A percentile compares a stretch with the other conserved stretches of the same genome.
Conservation (phyloP, 208 protist genomes). For the Leishmania guyanensis region DNA sequence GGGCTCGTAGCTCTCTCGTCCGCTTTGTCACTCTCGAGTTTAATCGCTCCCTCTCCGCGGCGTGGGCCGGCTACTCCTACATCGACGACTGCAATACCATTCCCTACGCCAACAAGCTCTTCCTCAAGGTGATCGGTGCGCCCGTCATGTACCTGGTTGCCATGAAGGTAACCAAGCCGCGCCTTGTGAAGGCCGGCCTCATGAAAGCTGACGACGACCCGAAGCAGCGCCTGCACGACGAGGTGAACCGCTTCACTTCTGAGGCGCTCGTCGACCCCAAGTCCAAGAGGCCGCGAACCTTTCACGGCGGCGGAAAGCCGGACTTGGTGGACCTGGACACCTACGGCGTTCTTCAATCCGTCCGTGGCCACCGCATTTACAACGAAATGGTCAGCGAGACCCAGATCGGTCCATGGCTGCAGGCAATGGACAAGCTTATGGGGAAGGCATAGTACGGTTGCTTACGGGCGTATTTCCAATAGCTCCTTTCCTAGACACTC, state of each 20-base stretch:
- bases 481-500: not conserved
- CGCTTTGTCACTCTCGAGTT: conserved; percentile 87
- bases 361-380: conserved; percentile 86
- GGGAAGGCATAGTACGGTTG: conserved; percentile 26
- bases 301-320: conserved; percentile 85
- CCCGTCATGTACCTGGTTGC: conserved; percentile 92
- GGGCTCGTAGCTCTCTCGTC: conserved; percentile 81
- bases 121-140: conserved; percentile 88
- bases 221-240: conserved; percentile 56
- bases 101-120: conserved; percentile 85
- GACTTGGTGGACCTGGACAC: conserved; percentile 88
- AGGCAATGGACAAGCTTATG: conserved; percentile 52
- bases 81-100: conserved; percentile 90
- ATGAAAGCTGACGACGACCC: conserved; percentile 59
- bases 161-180: conserved; percentile 67
- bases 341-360: conserved; percentile 89
- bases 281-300: conserved; percentile 53
- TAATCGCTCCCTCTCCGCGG: conserved; percentile 69
- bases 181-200: conserved; percentile 70
- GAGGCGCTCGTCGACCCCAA: conserved; percentile 68
- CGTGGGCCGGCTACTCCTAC: conserved; percentile 87
- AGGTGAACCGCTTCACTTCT: conserved; percentile 69
- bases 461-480: not conserved
- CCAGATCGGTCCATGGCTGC: conserved; percentile 64
- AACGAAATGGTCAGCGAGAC: conserved; percentile 73